Conservation (phyloP, 2,329 filamentous ascomycete species). For the Epichloe coenophiala region DNA sequence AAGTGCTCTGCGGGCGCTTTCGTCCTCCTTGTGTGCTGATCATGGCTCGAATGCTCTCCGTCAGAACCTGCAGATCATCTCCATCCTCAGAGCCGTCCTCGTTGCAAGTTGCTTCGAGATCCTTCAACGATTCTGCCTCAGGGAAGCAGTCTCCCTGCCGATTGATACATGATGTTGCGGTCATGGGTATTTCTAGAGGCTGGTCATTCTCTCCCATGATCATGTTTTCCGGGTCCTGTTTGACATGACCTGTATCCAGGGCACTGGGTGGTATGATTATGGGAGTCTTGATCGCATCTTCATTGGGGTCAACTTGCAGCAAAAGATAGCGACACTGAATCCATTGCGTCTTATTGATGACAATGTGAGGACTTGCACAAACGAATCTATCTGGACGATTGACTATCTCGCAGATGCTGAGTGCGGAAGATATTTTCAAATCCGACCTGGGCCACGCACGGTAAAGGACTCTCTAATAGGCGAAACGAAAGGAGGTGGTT, state of each 20-base stretch:
- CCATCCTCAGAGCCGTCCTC: not conserved
- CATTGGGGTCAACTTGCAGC: conserved; percentile 18
- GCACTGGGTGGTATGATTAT: conserved; percentile 5
- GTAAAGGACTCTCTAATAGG: not conserved
- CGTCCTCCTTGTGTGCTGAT: not conserved
- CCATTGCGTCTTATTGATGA: conserved; percentile 68
- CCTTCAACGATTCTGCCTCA: not conserved
- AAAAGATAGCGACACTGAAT: conserved; percentile 83
- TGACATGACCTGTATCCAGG: conserved; percentile 10
- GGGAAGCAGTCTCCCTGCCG: not conserved
- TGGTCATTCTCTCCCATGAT: conserved; percentile 2
- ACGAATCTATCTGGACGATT: conserved; percentile 55
- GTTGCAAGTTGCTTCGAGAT: not conserved
- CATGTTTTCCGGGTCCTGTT: conserved; percentile 12
- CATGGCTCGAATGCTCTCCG: not conserved
- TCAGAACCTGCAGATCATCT: conserved; percentile 2
- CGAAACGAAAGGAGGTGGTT: not conserved
- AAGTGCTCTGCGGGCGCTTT: not conserved
- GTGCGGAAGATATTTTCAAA: conserved; percentile 41
- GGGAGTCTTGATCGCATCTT: conserved; percentile 3
- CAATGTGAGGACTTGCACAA: conserved; percentile 46
- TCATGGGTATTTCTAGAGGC: conserved; percentile 14
- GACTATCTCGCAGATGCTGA: conserved; percentile 77
- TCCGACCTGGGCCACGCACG: conserved; percentile 51
- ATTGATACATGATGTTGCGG: conserved; percentile 11